Percentiles rank a stretch among this genome's conserved stretches.
phyloP scores from a whole-genome alignment of 2,329 filamentous ascomycete genomes.

The Alternaria postmessia region DNA sequence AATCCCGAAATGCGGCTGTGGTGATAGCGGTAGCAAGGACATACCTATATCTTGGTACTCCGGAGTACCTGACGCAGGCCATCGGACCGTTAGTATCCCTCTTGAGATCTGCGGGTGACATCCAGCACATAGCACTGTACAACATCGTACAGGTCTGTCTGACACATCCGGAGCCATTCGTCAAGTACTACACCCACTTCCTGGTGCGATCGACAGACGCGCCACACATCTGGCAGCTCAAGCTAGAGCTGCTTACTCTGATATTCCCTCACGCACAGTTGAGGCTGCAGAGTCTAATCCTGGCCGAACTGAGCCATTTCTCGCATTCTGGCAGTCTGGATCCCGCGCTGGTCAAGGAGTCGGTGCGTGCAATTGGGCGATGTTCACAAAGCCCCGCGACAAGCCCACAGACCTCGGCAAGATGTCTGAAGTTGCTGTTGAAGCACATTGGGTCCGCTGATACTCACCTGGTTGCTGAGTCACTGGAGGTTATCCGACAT shows the following conservation, averaged over 20 bases:
- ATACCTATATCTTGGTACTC: conserved; percentile 83
- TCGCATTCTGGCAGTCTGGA: conserved; percentile 85
- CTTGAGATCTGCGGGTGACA: conserved; percentile 82
- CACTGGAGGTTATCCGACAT: conserved; percentile 92
- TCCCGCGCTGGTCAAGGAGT: conserved; percentile 81
- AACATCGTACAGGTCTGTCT: conserved; percentile 96
- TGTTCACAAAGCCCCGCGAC: conserved; percentile 74
- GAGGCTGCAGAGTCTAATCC: conserved; percentile 82
- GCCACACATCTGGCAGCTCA: conserved; percentile 85
- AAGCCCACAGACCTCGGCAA: conserved; percentile 61
- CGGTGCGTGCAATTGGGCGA: conserved; percentile 89
- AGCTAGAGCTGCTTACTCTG: conserved; percentile 88
- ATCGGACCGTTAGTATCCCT: conserved; percentile 88
- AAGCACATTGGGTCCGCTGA: conserved; percentile 89
- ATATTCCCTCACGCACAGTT: conserved; percentile 84
- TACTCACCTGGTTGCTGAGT: conserved; percentile 87
- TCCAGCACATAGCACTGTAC: conserved; percentile 88
- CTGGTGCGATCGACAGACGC: conserved; percentile 82
- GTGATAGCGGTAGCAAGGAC: conserved; percentile 86
- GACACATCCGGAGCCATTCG: conserved; percentile 77
- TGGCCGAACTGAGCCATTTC: conserved; percentile 94
- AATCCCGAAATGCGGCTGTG: conserved; percentile 92
- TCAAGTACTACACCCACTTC: conserved; percentile 88
- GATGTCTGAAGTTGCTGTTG: conserved; percentile 84
- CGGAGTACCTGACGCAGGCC: conserved; percentile 75